Conservation (phyloP, 352 stramenopile genomes). For the Phytopythium boreale region DNA sequence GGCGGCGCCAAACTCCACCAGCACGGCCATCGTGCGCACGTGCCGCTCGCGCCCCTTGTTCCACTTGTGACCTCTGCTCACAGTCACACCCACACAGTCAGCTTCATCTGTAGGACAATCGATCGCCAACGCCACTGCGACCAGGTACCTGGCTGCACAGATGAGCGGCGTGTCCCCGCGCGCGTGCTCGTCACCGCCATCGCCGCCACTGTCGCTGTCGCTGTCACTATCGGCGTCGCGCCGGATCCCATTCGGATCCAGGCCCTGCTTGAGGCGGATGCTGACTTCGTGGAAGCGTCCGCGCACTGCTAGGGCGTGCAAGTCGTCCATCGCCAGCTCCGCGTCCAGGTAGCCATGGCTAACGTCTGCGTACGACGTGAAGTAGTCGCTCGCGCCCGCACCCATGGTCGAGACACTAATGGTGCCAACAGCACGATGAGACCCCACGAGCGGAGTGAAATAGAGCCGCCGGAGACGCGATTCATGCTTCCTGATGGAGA, state of each 20-base stretch:
- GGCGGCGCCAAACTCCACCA: conserved; percentile 50
- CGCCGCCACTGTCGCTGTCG: conserved; percentile 2
- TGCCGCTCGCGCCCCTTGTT: conserved; percentile 49
- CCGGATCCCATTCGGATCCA: conserved; percentile 50
- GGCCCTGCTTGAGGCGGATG: conserved; percentile 46
- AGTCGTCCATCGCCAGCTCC: conserved; percentile 46
- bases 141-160: conserved; percentile 41
- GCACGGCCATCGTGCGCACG: conserved; percentile 49
- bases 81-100: not conserved
- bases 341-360: conserved; percentile 53
- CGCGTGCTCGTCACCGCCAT: conserved; percentile 33
- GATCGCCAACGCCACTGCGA: not conserved
- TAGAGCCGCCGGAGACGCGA: too few relatives aligned
- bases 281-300: conserved; percentile 38
- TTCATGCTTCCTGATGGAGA: too few relatives aligned
- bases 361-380: conserved; percentile 53
- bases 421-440: too few relatives aligned
- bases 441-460: not conserved
- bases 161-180: conserved; percentile 56
- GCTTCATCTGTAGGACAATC: not conserved
- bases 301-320: conserved; percentile 47
- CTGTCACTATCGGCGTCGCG: conserved; percentile 25
- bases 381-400: conserved; percentile 44
- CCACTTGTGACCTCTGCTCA: conserved; percentile 28
- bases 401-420: conserved; percentile 27